Conservation (phyloP, 148 eudicot genomes). For the Arbutus unedo region DNA sequence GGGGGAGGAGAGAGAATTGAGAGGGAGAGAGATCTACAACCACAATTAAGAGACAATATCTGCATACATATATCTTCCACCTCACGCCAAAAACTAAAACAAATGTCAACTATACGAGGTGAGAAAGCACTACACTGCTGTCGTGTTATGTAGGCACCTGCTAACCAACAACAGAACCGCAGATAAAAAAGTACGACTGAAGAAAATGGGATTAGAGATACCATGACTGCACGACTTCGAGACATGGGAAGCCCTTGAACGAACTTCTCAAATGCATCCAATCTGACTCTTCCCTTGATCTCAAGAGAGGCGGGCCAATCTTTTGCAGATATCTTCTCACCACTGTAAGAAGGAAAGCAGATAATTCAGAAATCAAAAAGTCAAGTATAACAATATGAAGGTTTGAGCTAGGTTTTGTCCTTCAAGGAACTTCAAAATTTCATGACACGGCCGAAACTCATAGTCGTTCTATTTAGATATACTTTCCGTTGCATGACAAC, state of each 20-base stretch:
- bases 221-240: constrained; percentile 95
- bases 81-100: constrained; percentile 12
- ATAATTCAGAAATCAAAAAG: constrained; percentile 4
- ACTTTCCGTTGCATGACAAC: neutral
- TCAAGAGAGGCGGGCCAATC: constrained; percentile 82
- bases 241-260: constrained; percentile 91
- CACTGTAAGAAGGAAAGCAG: constrained; percentile 48
- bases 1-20: neutral
- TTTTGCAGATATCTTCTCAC: constrained; percentile 65
- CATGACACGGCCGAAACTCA: neutral
- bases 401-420: neutral
- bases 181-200: constrained; percentile 12
- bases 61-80: neutral
- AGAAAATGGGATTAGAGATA: constrained; percentile 32
- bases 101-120: neutral
- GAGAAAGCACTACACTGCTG: constrained; percentile 5
- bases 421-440: neutral
- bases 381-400: neutral
- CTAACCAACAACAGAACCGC: neutral
- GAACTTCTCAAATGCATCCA: constrained; percentile 87
- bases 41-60: neutral
- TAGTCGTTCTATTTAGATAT: neutral
- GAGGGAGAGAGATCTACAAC: neutral
- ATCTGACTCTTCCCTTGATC: constrained; percentile 87
- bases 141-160: neutral